Conservation (phyloP, 306 rosid species). For the Medicago lupulina region DNA sequence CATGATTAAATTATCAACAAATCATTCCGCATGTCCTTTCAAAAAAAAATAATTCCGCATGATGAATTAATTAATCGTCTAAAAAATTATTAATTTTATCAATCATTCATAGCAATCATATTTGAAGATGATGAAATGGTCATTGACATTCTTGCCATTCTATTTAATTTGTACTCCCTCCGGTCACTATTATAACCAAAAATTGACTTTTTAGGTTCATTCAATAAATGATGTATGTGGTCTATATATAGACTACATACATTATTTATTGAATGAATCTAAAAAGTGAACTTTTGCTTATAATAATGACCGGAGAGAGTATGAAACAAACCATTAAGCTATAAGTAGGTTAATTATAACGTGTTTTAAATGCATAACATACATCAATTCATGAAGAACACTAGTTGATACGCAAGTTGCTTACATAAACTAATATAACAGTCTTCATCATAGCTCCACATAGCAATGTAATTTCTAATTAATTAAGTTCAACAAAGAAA, state of each 20-base stretch:
- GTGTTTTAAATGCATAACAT: constrained; percentile 35
- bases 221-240: too few relatives aligned
- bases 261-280: too few relatives aligned
- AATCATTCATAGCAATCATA: constrained; percentile 40
- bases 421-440: constrained; percentile 10
- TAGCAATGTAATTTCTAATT: constrained; percentile 8
- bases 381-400: constrained; percentile 26
- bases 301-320: too few relatives aligned
- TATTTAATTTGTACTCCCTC: background rate
- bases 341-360: constrained; percentile 29
- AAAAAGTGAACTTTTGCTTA: too few relatives aligned
- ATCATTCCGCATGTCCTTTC: constrained; percentile 29
- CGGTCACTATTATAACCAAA: too few relatives aligned
- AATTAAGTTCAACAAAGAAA: background rate
- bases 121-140: constrained; percentile 33
- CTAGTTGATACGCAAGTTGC: constrained; percentile 38
- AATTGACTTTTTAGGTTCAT: too few relatives aligned
- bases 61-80: background rate
- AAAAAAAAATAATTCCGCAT: constrained; percentile 33
- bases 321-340: background rate
- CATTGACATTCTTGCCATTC: constrained; percentile 34
- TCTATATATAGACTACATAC: too few relatives aligned
- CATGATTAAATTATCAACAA: constrained; percentile 17
- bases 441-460: constrained; percentile 27
- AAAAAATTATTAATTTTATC: constrained; percentile 10